Evolutionary conservation across 345 rosid genomes (phyloP), one percentile per base, ranked within the genome.

Genomic region (Cardamine occulta): DNA sequence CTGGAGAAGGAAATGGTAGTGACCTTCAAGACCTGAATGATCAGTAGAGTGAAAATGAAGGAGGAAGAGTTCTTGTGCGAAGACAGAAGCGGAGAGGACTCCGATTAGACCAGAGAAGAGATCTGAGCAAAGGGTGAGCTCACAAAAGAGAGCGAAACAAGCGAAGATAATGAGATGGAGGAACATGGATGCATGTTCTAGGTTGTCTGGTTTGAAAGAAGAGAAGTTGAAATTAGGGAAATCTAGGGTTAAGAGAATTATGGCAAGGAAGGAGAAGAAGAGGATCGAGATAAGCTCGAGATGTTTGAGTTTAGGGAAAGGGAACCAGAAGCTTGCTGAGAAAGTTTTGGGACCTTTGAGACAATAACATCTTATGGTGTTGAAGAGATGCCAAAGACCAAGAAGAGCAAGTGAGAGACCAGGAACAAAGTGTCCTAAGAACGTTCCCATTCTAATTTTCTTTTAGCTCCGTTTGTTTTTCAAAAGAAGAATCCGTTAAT

Each of bases 131-230:
- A 58, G 73, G 31, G 82, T 74, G 65, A 88, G 62, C 75, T 94
- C 93, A 0, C 93, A 79, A 9, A 64, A 84, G 56, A 91, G 87
- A 66, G 89, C 72, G 73, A 89, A 89, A 72, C 88, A 82, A 7
- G 96, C 81, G 51, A 88, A 94, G 61, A 88, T 77, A 13, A 87
- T 84, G 56, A 94, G 93, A 67, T 94, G 98, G 62, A 91, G 85
- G 80, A 89, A 91, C 82, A 94, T 89, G 68, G 91, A 82, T 5
- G 95, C 95, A 18, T 94, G 98, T 78, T 94, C 98, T 26, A 91
- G 82, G 76, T 86, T 78, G 70, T 83, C 88, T 31, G 87, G 93
- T 75, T 80, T 74, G 70, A 86, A 85, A 65, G 85, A 66, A 11
- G 85, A 35, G 68, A 88, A 76, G 60, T 26, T 86, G 74, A 88